A percentile compares a stretch with the other conserved stretches of the same genome.
These are phyloP conservation scores for Oryza australiensis DNA, from an alignment of 176 grass and related monocot species.

Conservation along the genomic window DNA sequence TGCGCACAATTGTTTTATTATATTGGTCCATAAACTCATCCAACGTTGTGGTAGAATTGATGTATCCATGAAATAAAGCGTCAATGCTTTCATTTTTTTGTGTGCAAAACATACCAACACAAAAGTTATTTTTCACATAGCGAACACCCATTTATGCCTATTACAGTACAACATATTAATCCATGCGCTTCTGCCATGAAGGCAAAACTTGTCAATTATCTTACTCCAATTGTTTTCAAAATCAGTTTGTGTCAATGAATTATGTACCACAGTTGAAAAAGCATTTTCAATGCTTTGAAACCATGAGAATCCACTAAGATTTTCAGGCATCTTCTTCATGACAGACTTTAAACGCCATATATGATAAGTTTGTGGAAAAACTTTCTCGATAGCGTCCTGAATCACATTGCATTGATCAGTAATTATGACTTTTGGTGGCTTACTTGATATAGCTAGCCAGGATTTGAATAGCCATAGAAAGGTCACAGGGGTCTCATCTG, in stretches of 20 bases:
- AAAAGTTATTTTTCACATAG: constrained; percentile 37
- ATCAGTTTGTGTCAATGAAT: constrained; percentile 38
- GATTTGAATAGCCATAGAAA: constrained; percentile 34
- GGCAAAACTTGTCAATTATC: constrained; percentile 17
- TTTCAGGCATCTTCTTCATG: constrained; percentile 39
- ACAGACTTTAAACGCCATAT: constrained; percentile 26
- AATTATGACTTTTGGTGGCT: constrained; percentile 25
- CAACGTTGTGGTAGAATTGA: background rate
- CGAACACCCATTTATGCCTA: constrained; percentile 30
- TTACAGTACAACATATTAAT: constrained; percentile 14
- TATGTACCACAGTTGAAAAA: constrained; percentile 33
- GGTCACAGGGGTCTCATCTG: background rate
- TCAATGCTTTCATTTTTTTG: background rate
- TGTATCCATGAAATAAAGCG: background rate
- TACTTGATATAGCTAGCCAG: constrained; percentile 30
- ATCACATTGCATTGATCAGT: constrained; percentile 23
- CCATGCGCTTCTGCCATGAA: constrained; percentile 12
- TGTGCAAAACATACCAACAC: constrained; percentile 37
- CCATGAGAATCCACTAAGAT: background rate
- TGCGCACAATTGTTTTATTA: background rate
- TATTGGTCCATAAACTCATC: background rate
- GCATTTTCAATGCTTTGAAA: constrained; percentile 22
- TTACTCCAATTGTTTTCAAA: constrained; percentile 35
- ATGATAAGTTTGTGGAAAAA: constrained; percentile 21
- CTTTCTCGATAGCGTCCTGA: constrained; percentile 1